These are phyloP conservation scores for Trypanosoma caninum DNA, from an alignment of 208 protist genomes.

Conservation along the genomic window DNA sequence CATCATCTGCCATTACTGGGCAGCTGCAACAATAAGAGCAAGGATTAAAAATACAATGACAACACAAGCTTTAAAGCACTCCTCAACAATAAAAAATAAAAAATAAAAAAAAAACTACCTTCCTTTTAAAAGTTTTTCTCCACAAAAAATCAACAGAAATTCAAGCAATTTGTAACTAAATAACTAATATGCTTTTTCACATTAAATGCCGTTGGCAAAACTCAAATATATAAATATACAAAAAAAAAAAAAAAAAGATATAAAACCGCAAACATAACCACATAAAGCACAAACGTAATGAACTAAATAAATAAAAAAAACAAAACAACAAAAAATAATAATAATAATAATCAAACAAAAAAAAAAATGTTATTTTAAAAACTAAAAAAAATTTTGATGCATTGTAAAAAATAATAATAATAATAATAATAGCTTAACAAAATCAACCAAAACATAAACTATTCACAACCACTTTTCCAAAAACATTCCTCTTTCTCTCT, in stretches of 20 bases:
- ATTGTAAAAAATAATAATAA: background rate
- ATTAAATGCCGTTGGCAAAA: too few species aligned
- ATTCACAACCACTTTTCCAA: background rate
- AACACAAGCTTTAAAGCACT: background rate
- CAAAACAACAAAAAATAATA: slow-evolving; percentile 6
- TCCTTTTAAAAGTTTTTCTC: too few species aligned
- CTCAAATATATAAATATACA: too few species aligned
- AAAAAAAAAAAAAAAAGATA: background rate
- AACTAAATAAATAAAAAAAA: slow-evolving; percentile 11
- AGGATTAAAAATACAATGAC: background rate
- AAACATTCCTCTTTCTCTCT: background rate
- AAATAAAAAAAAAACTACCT: slow-evolving; percentile 10
- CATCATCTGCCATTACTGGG: background rate
- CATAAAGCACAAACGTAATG: background rate
- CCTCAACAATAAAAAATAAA: slow-evolving; percentile 8
- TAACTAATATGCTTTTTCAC: too few species aligned
- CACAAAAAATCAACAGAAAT: too few species aligned
- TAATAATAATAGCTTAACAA: background rate
- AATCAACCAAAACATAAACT: background rate
- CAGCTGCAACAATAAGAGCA: background rate
- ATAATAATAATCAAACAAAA: background rate
- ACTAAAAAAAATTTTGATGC: background rate
- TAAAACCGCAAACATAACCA: too few species aligned
- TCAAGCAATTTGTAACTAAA: too few species aligned
- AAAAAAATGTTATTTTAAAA: background rate